Evolutionary conservation across 2,329 filamentous ascomycete species (phyloP), one percentile per base, ranked within the genome.

Genomic region (Juglanconis sp.): DNA sequence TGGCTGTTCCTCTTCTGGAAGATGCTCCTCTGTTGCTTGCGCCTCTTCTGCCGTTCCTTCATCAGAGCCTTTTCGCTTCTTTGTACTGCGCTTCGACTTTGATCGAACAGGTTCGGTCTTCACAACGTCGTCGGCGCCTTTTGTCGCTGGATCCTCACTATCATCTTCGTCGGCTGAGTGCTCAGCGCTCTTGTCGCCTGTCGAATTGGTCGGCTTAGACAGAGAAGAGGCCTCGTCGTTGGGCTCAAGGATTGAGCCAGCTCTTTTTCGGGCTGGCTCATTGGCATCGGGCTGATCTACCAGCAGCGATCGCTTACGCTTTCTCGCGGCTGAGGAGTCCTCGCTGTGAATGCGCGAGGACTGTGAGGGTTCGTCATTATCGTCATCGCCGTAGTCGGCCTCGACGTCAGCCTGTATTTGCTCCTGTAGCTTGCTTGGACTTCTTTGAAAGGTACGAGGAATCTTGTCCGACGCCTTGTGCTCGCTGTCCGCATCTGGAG

Each of bases 381-480:
- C 74, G 53, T 74, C 75, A 52, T 74, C 73, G 56, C 69, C 71
- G n/a, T 63, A 64, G 30, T 74, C 73, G 48, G 73, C 70, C 48
- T 73, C 73, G 13, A 72, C 68, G 44, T 71, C 66, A 57, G 66
- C 66, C 55, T 65, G 64, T 42, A 71, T 53, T 59, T 73, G 72
- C 63, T 88, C 85, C 66, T 86, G 86, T 62, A 92, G 82, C 77
- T 92, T 94, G 79, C 88, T 93, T 3, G 90, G 90, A 57, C 87
- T 92, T 65, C 83, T 84, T 67, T 89, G 86, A 65, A 85, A 84
- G 58, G 76, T 72, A 48, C 66, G 69, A 52, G 66, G 64, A 52
- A 79, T 77, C 58, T 77, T 81, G 61, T 81, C 79, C 58, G 81
- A 80, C 70, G 79, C 78, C 66, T 79, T 79, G 32, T 34, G 38